Base-by-base conservation (phyloP, 306 rosid species). In the Lagenaria siceraria region DNA sequence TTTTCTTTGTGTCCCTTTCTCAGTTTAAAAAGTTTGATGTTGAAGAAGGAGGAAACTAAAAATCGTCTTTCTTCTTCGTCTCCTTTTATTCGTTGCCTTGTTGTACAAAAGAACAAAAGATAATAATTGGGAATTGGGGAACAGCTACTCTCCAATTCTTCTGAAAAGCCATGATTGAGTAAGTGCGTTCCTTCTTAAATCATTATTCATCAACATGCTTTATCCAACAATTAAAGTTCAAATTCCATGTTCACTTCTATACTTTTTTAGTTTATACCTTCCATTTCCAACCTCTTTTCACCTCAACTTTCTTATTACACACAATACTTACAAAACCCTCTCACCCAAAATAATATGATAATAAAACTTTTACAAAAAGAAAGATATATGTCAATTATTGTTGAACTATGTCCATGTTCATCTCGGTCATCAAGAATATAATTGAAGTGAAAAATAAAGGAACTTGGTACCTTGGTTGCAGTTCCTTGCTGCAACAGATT, bases 401-500 rank as follows among this genome's bases (percentile, higher is more conserved):
- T n/a, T n/a, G n/a, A n/a, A n/a, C n/a, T n/a, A n/a, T n/a, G n/a
- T n/a, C n/a, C n/a, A n/a, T n/a, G n/a, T n/a, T n/a, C n/a, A n/a
- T n/a, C n/a, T n/a, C n/a, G n/a, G n/a, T n/a, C n/a, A n/a, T n/a
- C n/a, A n/a, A n/a, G n/a, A n/a, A n/a, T n/a, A n/a, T n/a, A n/a
- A 33, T 8, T 21, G 35, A 59, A 59, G 8, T 59, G 64, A 10
- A 59, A 59, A 59, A 5, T 1, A 11, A 25, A 18, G 48, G 71
- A 35, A 8, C 8, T 64, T 22, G 31, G 40, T 75, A 86, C 89
- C 96, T 82, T 88, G 89, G 55, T 82, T 64, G 78, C 89, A 78
- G 87, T 76, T 87, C 55, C 87, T 91, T 14, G 81, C 25, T 7
- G 59, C 27, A 36, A 89, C 78, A 82, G 96, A 90, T 65, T 93